A percentile compares a stretch with the other conserved stretches of the same genome.
These are phyloP conservation scores for Clonostachys chloroleuca DNA, from an alignment of 2,329 filamentous ascomycete species.

Conservation along the genomic window DNA sequence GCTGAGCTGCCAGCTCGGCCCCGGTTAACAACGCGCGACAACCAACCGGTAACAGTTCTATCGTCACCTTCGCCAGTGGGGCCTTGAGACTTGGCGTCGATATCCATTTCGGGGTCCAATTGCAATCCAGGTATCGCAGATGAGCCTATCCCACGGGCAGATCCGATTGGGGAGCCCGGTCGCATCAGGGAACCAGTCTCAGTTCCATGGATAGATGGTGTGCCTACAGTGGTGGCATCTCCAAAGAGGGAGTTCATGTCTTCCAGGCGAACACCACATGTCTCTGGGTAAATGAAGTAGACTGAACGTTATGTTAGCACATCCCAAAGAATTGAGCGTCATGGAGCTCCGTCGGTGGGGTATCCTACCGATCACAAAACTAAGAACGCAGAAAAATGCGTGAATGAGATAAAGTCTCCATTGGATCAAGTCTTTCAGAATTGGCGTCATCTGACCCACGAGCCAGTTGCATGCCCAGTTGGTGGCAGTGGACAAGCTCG, in stretches of 20 bases:
- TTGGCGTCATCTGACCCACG: slow-evolving; percentile 94
- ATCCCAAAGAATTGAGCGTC: background rate
- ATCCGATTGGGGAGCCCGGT: slow-evolving; percentile 67
- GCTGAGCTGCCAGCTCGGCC: slow-evolving; percentile 29
- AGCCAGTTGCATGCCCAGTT: slow-evolving; percentile 99
- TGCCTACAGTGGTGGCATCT: slow-evolving; percentile 77
- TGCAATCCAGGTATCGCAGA: slow-evolving; percentile 75
- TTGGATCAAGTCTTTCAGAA: slow-evolving; percentile 85
- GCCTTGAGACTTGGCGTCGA: slow-evolving; percentile 36
- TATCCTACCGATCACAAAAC: slow-evolving; percentile 88
- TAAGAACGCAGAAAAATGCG: slow-evolving; percentile 92
- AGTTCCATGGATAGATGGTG: slow-evolving; percentile 65
- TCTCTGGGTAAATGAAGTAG: slow-evolving; percentile 97
- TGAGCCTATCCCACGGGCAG: slow-evolving; percentile 61
- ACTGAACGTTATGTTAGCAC: slow-evolving; percentile 47
- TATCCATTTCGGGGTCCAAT: slow-evolving; percentile 66
- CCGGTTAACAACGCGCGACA: slow-evolving; percentile 32
- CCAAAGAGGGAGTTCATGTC: slow-evolving; percentile 96
- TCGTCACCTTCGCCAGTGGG: slow-evolving; percentile 23
- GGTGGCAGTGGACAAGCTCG: slow-evolving; percentile 89
- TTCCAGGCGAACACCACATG: slow-evolving; percentile 88
- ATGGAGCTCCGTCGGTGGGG: no score
- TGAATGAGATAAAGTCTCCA: slow-evolving; percentile 95
- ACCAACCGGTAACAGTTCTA: slow-evolving; percentile 46
- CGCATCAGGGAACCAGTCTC: slow-evolving; percentile 82